phyloP scores from a whole-genome alignment of 129 eudicot genomes.

The Arctium lappa region DNA sequence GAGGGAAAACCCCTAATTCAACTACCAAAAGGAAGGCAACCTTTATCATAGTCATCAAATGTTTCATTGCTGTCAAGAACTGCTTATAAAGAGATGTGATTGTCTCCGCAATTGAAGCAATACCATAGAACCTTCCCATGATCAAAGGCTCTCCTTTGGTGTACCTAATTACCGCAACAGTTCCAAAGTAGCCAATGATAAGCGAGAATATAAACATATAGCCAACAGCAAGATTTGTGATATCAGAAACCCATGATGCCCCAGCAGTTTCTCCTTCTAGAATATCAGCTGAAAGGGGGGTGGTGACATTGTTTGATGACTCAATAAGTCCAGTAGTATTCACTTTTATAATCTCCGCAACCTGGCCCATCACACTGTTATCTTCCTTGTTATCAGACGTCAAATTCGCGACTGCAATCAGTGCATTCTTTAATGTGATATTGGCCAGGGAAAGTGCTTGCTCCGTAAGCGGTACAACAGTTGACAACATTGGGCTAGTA shows the following conservation, averaged over 20 bases:
- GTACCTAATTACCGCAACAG: constrained; percentile 64
- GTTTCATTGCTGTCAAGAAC: constrained; percentile 83
- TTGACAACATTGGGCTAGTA: constrained; percentile 55
- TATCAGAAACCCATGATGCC: constrained; percentile 74
- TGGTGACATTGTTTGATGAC: constrained; percentile 40
- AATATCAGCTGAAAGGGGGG: constrained; percentile 47
- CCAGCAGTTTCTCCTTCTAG: constrained; percentile 53
- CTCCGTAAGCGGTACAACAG: constrained; percentile 75
- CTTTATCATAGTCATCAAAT: constrained; percentile 86
- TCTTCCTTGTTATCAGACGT: constrained; percentile 49
- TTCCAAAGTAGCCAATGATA: constrained; percentile 64
- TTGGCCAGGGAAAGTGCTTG: constrained; percentile 78
- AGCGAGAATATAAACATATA: constrained; percentile 68
- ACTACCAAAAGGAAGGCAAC: constrained; percentile 94
- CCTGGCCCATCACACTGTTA: constrained; percentile 41
- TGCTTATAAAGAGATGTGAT: constrained; percentile 82
- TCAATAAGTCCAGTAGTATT: constrained; percentile 54
- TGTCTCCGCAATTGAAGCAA: constrained; percentile 78
- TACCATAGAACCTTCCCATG: constrained; percentile 84
- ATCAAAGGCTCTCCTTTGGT: constrained; percentile 81
- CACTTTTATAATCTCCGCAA: constrained; percentile 41
- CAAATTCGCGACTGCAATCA: constrained; percentile 58
- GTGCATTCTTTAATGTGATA: constrained; percentile 58
- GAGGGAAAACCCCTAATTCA: constrained; percentile 95
- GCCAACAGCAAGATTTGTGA: constrained; percentile 89